These are phyloP conservation scores for Termitomyces sp. DNA, from an alignment of 768 basidiomycete species.

Conservation along the genomic window DNA sequence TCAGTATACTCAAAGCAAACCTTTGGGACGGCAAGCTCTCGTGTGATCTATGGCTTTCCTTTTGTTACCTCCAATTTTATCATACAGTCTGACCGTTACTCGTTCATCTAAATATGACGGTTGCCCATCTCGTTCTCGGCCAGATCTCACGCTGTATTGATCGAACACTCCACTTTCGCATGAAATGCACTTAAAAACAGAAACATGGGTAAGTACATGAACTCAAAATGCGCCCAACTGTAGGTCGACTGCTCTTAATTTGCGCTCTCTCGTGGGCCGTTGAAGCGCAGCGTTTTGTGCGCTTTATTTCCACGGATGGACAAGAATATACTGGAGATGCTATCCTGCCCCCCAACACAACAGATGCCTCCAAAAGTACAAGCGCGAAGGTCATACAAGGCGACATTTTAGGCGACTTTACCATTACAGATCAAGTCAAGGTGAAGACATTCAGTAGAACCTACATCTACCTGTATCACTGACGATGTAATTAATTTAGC, in stretches of 20 bases:
- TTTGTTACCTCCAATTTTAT: not conserved
- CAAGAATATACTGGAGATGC: conserved; percentile 23
- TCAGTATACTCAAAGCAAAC: not conserved
- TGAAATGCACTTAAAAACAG: conserved; percentile 5
- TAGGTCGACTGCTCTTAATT: not conserved
- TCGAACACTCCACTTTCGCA: conserved; percentile 4
- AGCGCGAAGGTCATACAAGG: conserved; percentile 19
- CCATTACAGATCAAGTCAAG: conserved; percentile 20
- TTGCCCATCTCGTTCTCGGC: not conserved
- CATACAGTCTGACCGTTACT: not conserved
- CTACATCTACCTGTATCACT: not conserved
- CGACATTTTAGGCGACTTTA: conserved; percentile 21
- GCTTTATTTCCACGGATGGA: conserved; percentile 22
- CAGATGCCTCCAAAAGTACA: conserved; percentile 20
- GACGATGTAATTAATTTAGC: conserved; percentile 5
- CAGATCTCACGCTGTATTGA: not conserved
- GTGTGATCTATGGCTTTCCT: not conserved
- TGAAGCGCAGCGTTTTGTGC: conserved; percentile 21
- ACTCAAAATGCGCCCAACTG: conserved; percentile 4
- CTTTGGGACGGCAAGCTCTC: not conserved
- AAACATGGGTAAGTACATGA: not conserved
- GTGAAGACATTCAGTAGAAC: not conserved
- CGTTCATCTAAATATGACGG: too few relatives aligned
- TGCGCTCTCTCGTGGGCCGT: conserved; percentile 9
- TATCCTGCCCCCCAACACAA: conserved; percentile 15